Evolutionary conservation across 257 asterid species (phyloP).

Genomic region (Ligustrum vulgare): DNA sequence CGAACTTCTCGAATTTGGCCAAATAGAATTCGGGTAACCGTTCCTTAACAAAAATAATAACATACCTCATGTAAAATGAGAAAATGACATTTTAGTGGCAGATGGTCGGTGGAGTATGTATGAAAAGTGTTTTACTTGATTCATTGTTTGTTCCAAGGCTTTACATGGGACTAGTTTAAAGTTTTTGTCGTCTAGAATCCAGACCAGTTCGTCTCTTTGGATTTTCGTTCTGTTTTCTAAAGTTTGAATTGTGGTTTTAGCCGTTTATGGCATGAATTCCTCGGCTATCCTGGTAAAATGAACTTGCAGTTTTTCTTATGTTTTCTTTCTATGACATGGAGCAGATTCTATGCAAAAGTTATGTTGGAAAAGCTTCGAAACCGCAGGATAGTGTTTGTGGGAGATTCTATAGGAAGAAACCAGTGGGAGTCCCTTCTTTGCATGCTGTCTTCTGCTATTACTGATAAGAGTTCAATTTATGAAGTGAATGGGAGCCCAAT

Average conservation of each 20-base stretch:
- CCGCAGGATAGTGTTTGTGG: constrained; percentile 64
- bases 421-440: constrained; percentile 97
- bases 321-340: neutral
- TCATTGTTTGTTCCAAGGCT: neutral
- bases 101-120: neutral
- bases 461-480: constrained; percentile 58
- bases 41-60: no score
- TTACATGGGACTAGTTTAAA: neutral
- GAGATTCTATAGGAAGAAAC: constrained; percentile 91
- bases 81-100: neutral
- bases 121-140: neutral
- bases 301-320: neutral
- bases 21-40: no score
- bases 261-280: neutral
- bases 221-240: neutral
- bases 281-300: neutral
- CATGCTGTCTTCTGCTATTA: constrained; percentile 67
- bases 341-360: constrained; percentile 66
- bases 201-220: neutral
- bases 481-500: constrained; percentile 82
- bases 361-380: constrained; percentile 73
- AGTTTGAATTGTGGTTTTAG: neutral
- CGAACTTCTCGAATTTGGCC: no score
- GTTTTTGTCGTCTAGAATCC: neutral
- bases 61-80: neutral